Evolutionary conservation across 306 rosid genomes (phyloP).

Genomic region (Prunus davidiana): DNA sequence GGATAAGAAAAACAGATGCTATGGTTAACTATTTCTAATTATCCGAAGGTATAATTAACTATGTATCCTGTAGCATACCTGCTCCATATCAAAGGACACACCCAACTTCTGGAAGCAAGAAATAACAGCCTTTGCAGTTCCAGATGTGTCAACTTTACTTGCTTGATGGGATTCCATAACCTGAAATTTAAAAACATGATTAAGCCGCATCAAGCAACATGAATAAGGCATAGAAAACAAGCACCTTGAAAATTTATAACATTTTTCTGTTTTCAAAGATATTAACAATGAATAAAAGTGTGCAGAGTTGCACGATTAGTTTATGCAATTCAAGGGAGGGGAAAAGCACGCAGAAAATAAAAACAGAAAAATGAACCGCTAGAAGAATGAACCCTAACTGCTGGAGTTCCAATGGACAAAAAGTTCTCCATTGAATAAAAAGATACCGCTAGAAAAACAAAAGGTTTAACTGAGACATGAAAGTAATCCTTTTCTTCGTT

Average conservation of each 20-base stretch:
- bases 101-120: constrained; percentile 88
- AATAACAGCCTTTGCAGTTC: constrained; percentile 93
- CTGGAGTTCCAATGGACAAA: not conserved
- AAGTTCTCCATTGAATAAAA: not conserved
- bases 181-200: constrained; percentile 44
- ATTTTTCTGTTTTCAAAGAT: no score
- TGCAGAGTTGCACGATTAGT: not conserved
- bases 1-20: not conserved
- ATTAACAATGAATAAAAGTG: not conserved
- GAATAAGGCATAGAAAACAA: not conserved
- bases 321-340: not conserved
- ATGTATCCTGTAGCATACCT: constrained; percentile 42
- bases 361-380: no score
- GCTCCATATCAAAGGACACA: constrained; percentile 63
- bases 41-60: not conserved
- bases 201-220: constrained; percentile 22
- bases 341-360: not conserved
- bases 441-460: not conserved
- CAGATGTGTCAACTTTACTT: constrained; percentile 86
- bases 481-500: not conserved
- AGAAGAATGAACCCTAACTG: not conserved
- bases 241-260: not conserved
- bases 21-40: not conserved
- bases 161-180: constrained; percentile 95
- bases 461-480: not conserved